A percentile compares a stretch with the other conserved stretches of the same genome.
Conservation (phyloP, 2,329 filamentous ascomycete species). For the Phyllachora maydis region DNA sequence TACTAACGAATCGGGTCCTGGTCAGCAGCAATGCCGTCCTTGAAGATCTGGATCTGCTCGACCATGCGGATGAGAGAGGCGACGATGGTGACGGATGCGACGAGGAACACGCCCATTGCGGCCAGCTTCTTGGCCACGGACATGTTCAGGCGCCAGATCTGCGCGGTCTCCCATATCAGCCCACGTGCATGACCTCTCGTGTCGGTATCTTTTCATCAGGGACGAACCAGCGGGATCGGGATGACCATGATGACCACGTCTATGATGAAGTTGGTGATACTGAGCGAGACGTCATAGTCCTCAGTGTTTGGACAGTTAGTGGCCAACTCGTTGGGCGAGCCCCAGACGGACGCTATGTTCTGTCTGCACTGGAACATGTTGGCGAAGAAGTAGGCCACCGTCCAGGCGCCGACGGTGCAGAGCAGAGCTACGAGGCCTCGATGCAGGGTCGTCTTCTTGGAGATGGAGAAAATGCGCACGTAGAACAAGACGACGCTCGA, state of each 20-base stretch:
- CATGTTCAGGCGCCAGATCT: constrained; percentile 2
- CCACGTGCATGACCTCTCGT: background rate
- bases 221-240: constrained; percentile 1
- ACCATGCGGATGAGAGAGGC: constrained; percentile 1
- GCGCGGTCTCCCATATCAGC: background rate
- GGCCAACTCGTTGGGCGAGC: constrained; percentile 1
- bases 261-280: constrained; percentile 2
- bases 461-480: constrained; percentile 1
- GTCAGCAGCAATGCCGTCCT: constrained; percentile 1
- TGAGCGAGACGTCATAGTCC: constrained; percentile 1
- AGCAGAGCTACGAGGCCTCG: constrained; percentile 1
- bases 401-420: constrained; percentile 1
- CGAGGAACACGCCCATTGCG: constrained; percentile 1
- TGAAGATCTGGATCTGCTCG: constrained; percentile 1
- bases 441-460: background rate
- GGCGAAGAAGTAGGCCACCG: constrained; percentile 1
- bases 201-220: no score
- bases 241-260: constrained; percentile 2
- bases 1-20: constrained; percentile 1
- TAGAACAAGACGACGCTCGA: constrained; percentile 2
- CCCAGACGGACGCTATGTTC: constrained; percentile 1
- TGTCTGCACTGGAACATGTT: constrained; percentile 2
- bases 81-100: constrained; percentile 2
- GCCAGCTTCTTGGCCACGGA: constrained; percentile 1
- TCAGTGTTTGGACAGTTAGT: constrained; percentile 1